These are phyloP conservation scores for Exophiala mesophila DNA, from an alignment of 2,329 filamentous ascomycete genomes.

Conservation along the genomic window DNA sequence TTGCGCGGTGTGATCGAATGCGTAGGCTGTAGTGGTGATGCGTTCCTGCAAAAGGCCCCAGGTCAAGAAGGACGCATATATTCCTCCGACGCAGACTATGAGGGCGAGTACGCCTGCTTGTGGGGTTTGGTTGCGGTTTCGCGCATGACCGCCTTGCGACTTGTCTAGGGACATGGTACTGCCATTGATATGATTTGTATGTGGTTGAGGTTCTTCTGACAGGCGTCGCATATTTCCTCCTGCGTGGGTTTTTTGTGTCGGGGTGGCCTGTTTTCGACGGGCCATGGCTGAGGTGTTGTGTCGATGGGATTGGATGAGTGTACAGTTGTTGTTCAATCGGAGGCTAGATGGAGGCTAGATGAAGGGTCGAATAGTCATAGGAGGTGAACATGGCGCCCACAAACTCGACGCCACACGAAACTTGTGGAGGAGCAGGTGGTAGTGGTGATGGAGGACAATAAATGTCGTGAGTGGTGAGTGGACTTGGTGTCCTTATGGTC, in stretches of 20 bases:
- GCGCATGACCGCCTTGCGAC: slow-evolving; percentile 29
- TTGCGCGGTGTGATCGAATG: slow-evolving; percentile 42
- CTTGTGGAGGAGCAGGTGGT: no score
- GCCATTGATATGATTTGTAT: slow-evolving; percentile 32
- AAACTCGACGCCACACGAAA: no score
- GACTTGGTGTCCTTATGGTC: no score
- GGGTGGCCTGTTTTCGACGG: slow-evolving; percentile 62
- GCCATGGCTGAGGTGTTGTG: slow-evolving; percentile 60
- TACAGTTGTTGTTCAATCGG: no score
- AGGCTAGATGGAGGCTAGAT: no score
- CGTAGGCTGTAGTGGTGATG: slow-evolving; percentile 84
- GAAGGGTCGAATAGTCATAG: no score
- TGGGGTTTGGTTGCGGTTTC: slow-evolving; percentile 28
- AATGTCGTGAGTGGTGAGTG: no score
- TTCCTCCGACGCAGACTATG: slow-evolving; percentile 82
- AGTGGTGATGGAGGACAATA: no score
- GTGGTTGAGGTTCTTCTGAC: slow-evolving; percentile 31
- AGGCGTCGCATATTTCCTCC: slow-evolving; percentile 55
- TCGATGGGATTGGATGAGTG: no score
- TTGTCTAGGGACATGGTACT: slow-evolving; percentile 26
- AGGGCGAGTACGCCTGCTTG: slow-evolving; percentile 67
- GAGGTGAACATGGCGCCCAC: no score
- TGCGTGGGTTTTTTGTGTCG: slow-evolving; percentile 61
- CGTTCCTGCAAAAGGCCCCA: slow-evolving; percentile 98
- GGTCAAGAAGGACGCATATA: slow-evolving; percentile 92